These are phyloP conservation scores for Sphaerostilbella broomeana DNA, from an alignment of 2,329 filamentous ascomycete genomes.

Conservation along the genomic window DNA sequence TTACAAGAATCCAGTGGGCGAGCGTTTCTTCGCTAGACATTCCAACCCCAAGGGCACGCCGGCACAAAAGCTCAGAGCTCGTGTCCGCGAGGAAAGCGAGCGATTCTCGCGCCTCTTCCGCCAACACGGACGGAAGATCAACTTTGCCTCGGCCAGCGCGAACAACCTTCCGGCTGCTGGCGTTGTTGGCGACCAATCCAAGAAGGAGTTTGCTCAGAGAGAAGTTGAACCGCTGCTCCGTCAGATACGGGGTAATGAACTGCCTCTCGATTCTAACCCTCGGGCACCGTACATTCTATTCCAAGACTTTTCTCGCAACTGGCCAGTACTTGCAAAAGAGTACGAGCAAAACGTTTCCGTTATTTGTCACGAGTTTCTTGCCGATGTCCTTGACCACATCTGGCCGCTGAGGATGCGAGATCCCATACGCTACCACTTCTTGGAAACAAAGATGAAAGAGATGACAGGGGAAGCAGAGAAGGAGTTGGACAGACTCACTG, in stretches of 20 bases:
- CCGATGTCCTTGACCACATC: slow-evolving; percentile 43
- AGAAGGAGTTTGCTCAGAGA: slow-evolving; percentile 41
- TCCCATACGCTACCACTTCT: slow-evolving; percentile 42
- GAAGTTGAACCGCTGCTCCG: slow-evolving; percentile 44
- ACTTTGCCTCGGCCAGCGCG: slow-evolving; percentile 28
- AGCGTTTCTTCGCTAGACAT: slow-evolving; percentile 44
- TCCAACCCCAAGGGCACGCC: slow-evolving; percentile 45
- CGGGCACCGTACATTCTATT: slow-evolving; percentile 49
- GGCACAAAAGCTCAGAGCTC: slow-evolving; percentile 44
- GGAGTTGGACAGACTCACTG: slow-evolving; percentile 39
- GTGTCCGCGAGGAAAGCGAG: slow-evolving; percentile 46
- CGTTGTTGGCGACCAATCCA: slow-evolving; percentile 31
- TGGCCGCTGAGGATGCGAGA: slow-evolving; percentile 47
- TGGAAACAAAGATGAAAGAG: slow-evolving; percentile 42
- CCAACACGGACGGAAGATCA: slow-evolving; percentile 43
- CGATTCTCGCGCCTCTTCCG: slow-evolving; percentile 42
- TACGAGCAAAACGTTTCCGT: slow-evolving; percentile 49
- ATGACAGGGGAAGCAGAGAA: slow-evolving; percentile 40
- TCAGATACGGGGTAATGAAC: slow-evolving; percentile 46
- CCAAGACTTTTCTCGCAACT: slow-evolving; percentile 46
- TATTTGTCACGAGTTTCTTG: slow-evolving; percentile 48
- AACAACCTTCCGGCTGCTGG: slow-evolving; percentile 25
- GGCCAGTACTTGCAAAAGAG: slow-evolving; percentile 45
- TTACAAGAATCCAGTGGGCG: slow-evolving; percentile 49
- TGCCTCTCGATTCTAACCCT: slow-evolving; percentile 47